phyloP scores from a whole-genome alignment of 2,329 filamentous ascomycete genomes.

The Aaosphaeria pasadenensis region DNA sequence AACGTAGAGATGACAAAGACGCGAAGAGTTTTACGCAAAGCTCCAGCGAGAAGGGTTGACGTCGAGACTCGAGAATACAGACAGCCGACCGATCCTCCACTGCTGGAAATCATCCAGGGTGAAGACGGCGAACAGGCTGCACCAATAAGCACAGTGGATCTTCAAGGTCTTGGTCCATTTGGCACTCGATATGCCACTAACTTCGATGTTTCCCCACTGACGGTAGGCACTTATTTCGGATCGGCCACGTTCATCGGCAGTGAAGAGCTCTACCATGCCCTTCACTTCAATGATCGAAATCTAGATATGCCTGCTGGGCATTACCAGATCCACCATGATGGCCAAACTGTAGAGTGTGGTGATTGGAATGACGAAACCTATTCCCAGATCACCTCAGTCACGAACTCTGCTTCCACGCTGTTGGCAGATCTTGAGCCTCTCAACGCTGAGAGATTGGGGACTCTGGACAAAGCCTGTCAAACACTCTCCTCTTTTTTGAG shows the following conservation, averaged over 20 bases:
- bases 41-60: conserved; percentile 46
- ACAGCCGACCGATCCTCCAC: conserved; percentile 39
- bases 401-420: no score
- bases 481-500: conserved; percentile 32
- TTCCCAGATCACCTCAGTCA: conserved; percentile 4
- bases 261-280: conserved; percentile 49
- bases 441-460: no score
- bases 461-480: no score
- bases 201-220: conserved; percentile 52
- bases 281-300: conserved; percentile 36
- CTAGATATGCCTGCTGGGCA: conserved; percentile 43
- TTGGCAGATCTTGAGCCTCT: no score
- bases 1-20: conserved; percentile 8
- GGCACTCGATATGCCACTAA: conserved; percentile 50
- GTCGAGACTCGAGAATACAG: conserved; percentile 45
- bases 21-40: conserved; percentile 32
- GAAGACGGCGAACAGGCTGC: not conserved
- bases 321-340: conserved; percentile 36
- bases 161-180: conserved; percentile 48
- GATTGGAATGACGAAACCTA: conserved; percentile 56
- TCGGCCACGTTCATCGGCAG: conserved; percentile 57
- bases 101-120: conserved; percentile 12
- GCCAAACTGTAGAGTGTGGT: conserved; percentile 44
- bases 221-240: conserved; percentile 54
- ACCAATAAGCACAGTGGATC: conserved; percentile 5